phyloP scores from a whole-genome alignment of 2,329 filamentous ascomycete species.

The Corinectria fuckeliana region DNA sequence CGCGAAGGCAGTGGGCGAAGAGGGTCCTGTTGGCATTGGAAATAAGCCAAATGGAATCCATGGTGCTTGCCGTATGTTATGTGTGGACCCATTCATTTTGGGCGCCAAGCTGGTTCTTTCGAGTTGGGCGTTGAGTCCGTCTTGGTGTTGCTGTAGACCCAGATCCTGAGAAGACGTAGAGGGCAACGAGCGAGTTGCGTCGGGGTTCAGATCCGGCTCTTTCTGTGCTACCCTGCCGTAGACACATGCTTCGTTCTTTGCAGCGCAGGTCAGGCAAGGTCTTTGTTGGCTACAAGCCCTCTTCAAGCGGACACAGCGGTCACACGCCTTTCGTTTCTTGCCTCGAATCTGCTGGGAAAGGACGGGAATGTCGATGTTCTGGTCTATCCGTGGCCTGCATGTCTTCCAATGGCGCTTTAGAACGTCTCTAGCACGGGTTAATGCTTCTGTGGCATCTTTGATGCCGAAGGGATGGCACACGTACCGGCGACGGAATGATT shows the following conservation, averaged over 20 bases:
- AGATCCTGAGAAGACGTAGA: neutral
- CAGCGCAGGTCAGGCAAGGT: neutral
- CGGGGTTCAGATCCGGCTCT: neutral
- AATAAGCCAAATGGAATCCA: neutral
- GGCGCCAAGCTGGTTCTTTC: no score
- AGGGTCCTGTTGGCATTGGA: no score
- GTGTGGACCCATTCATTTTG: neutral
- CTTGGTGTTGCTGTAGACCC: neutral
- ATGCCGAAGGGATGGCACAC: neutral
- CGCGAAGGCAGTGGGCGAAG: neutral
- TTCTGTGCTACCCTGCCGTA: neutral
- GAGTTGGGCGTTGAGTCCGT: no score
- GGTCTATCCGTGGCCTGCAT: neutral
- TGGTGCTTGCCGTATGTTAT: neutral
- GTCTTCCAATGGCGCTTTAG: neutral
- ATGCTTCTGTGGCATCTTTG: rapidly evolving
- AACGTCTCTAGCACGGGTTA: neutral
- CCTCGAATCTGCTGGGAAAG: neutral
- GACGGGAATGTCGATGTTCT: neutral
- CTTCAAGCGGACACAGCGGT: neutral
- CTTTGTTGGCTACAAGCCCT: neutral
- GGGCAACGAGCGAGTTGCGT: neutral
- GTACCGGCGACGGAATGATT: neutral
- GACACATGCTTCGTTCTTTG: neutral
- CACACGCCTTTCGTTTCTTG: conserved; percentile 2